Base-by-base conservation (phyloP, 2,329 filamentous ascomycete species). In the Stagonosporopsis chrysanthemi region DNA sequence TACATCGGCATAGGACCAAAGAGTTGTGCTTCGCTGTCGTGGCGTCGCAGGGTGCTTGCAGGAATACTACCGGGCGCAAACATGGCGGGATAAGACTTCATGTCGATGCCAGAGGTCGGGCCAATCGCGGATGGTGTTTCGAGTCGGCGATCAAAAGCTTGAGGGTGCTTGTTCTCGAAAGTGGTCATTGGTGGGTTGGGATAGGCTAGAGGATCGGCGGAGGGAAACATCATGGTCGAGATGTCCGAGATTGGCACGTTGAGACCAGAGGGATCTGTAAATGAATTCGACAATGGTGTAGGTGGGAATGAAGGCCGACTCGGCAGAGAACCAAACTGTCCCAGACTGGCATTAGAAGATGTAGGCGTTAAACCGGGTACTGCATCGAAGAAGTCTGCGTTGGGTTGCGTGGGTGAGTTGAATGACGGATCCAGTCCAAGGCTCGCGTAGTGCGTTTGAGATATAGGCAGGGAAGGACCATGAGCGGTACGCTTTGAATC, bases 161-260 rank as follows among this genome's bases (percentile, higher is more conserved):
- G 70, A 5, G 66, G 64, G 29, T 72, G 66, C 52, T 73, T 79
- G 63, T 79, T 81, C 57, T 82, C 81, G 58, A 82, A 82, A 0
- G 78, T 81, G 29, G 89, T 87, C 79, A 89, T 86, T 0, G 89
- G 87, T 63, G 91, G 89, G 67, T 89, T 91, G 0, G 90, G 90
- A 67, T 94, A 95, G 0, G 88, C 89, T 61, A 94, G 89, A 0
- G 90, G 90, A 66, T 94, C 90, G 31, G 86, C 84, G 0, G 89
- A 89, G 1, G 90, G 88, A 68, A 94, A 94, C 88, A 94, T 92
- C 78, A 93, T 86, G 3, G 88, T 86, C 56, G 88, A 88, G 6
- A 93, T 82, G 70, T 91, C 90, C 62, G 89, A 85, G 15, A 92
- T 79, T 8, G 76, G 78, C 3, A 79, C 76, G 54, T 79, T 80